Base-by-base conservation (phyloP, 1,139 yeast genomes). In the Candida sanyaensis region DNA sequence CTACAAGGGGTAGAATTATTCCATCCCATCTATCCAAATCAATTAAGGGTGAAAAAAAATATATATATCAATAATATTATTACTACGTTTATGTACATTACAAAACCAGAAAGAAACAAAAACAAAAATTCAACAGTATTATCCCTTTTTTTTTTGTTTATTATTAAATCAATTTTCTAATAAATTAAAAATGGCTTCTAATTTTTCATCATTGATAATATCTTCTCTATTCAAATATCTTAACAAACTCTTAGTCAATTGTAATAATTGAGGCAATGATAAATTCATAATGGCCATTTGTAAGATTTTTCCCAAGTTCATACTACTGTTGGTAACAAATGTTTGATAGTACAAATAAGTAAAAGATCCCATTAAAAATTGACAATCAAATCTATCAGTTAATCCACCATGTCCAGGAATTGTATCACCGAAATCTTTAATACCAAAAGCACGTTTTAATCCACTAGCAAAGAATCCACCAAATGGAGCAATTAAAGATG, bases 391-490 rank as follows among this genome's bases (percentile, higher is more conserved):
- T 70, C 99, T 82, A 67, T 93, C 99, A 30, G 97, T 92, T 55
- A 93, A 84, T 55, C 99, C 99, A 52, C 99, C 99, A 63, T 93
- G 99, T 34, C 99, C 99, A 28, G 60, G 78, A 60, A 73, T 55
- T 53, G 75, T 62, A 54, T 64, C 66, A 63, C 74, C 64, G 58
- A 65, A 55, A 57, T 68, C 63, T 55, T 78, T 73, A 50, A 92
- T 92, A 60, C 95, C 88, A 72, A 93, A 92, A n/a, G 98, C 91
- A 68, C 99, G 84, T 73, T 93, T 93, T 59, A 95, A 78, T 11
- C 99, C 99, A 44, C 96, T 87, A 3, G 99, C 99, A 60, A 93
- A 93, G 67, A 93, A 93, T 1, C 99, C 99, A 46, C 99, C 99
- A 65, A 93, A 93, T 50, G 99, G 99, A 1, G 99, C 99, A 66